Evolutionary conservation across 225 moss, liverwort and hornwort genomes (phyloP), one percentile per base, ranked within the genome.

Genomic region (Marchantia paleacea): DNA sequence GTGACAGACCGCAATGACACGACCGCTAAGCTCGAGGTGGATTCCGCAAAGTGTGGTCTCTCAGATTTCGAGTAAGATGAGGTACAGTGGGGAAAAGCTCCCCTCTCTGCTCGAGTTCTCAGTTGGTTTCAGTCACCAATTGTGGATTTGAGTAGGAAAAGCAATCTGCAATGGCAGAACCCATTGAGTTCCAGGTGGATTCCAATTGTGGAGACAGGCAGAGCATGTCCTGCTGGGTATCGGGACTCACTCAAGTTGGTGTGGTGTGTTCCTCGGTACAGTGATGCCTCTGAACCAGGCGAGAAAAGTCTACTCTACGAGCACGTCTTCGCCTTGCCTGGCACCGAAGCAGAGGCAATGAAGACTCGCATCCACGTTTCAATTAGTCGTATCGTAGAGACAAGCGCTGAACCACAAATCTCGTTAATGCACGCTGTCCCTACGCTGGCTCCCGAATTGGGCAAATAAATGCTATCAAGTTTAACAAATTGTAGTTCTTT

Each of bases 111-210:
- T 10, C 39, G 15, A 16, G 10, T 62, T 62, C 62, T 62, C n/a
- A 24, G 62, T 62, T 10, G 62, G n/a, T 62, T 62, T 19, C n/a
- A 62, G 22, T 62, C 61, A 61, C 22, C 66, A 67, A 14, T 10
- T 67, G 66, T 28, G n/a, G 25, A 57, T 57, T 57, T 13, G 19
- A 12, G 57, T 3, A 1, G 26, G n/a, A 28, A 65, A 65, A 24
- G 65, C 65, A 25, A 24, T 24, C 10, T 65, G 68, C 68, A 7
- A 68, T 30, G 30, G 68, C 57, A 57, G 57, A 57, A 9, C 68
- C 68, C 28, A 29, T 29, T 68, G 25, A 68, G 68, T 68, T 68
- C 68, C 68, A 30, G 68, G 68, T 68, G 68, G 68, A 68, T 31
- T 31, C 68, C 68, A 68, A 68, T 26, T 28, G 30, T 24, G 62